Evolutionary conservation across 305 asterid genomes (phyloP), one percentile per base, ranked within the genome.

Genomic region (Fraxinus latifolia): DNA sequence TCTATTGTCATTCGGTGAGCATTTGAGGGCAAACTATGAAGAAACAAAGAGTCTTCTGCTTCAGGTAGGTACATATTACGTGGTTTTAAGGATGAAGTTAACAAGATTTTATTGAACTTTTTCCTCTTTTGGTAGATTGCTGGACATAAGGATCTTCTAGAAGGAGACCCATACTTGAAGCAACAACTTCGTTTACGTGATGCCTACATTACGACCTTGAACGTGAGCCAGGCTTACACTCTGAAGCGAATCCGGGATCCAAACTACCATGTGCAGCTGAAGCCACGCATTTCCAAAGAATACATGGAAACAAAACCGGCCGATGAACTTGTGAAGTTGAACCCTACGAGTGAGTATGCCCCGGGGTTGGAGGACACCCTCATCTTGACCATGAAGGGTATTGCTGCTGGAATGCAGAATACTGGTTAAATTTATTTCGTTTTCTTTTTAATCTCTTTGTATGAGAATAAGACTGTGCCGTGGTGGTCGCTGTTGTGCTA

Each of bases 381-480:
- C 84, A 95, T 95, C 83, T 81, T 95, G 89, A 94, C 98, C 88
- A 95, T 95, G 99, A 95, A 95, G 89, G 99, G 99, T n/a, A 90
- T 95, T 85, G 98, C 98, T 75, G 99, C 98, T 76, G 99, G 99
- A 75, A 72, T 95, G 91, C 99, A 94, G 90, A 95, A 95, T 86
- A 95, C 99, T 4, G 99, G 99, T 83, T 95, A 85, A 91, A 21
- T 15, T 29, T 2, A 47, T 65, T 19, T 47, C 7, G 12, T 68
- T 73, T 68, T 55, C 7, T 5, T 19, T 19, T 19, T 55, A 4
- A 0, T 65, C 80, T n/a, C 7, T 44, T 71, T 29, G 47, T 21
- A 34, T 37, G 60, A 19, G 82, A n/a, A 70, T 42, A 73, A 53
- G 81, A 50, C 36, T 74, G 31, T 60, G 72, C 7, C 1, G 55